Evolutionary conservation across 345 rosid species (phyloP), one percentile per base, ranked within the genome.

Genomic region (Salix brachista): DNA sequence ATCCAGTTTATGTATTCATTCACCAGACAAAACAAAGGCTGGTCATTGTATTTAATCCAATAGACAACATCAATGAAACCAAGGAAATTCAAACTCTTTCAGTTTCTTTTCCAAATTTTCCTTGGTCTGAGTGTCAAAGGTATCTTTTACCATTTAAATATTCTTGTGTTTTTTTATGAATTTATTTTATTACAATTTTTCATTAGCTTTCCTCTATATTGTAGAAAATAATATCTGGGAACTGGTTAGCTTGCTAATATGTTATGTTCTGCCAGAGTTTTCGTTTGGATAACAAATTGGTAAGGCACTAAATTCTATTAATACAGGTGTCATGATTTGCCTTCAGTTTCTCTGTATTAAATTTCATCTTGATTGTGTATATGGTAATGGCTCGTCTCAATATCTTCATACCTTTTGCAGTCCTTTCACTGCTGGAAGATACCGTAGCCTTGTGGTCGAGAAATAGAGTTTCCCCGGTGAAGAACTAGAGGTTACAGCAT

Each of bases 371-470:
- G 19, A n/a, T 25, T 39, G 25, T 67, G 34, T 39, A 60, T 23
- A 16, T 17, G 23, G 32, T 72, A 48, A 28, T 60, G 36, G 42
- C 19, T 25, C 36, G 19, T 42, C 65, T 68, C 58, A 28, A 54
- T 66, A 23, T 66, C 42, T 11, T 48, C 21, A 66, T 23, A 61
- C 25, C 13, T 78, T 50, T 76, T 77, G 28, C 86, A 94, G 99
- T 84, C 98, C 97, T 60, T 94, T 96, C 78, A 84, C 86, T 34
- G 99, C 92, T 32, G 98, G 98, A 48, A 88, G 97, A 84, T 92
- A 92, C 86, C 99, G 90, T 85, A 92, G 94, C 86, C 92, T 92
- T 44, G 97, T 96, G 79, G 90, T 96, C 42, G 97, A 92, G 19
- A 85, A 87, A 67, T 94, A 93, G 3, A 82, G 91, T 52, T 96